A percentile compares a stretch with the other conserved stretches of the same genome.
These are phyloP conservation scores for Parmales sp. DNA, from an alignment of 108 stramenopile genomes.

Conservation along the genomic window DNA sequence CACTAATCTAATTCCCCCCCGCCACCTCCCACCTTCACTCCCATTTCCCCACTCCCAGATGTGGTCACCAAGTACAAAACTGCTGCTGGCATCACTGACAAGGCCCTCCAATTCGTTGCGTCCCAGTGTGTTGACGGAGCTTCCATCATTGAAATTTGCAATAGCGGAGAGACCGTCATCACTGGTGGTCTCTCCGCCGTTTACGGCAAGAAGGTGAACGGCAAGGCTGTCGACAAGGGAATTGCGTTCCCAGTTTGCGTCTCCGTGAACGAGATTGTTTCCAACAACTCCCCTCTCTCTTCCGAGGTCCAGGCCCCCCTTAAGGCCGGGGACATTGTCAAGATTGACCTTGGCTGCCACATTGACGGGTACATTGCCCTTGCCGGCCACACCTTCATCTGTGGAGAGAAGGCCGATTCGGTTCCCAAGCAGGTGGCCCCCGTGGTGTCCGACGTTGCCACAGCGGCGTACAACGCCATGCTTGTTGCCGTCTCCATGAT, in stretches of 20 bases:
- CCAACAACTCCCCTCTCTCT: constrained; percentile 88
- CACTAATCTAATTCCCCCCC: constrained; percentile 19
- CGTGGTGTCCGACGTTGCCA: constrained; percentile 67
- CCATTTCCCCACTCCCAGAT: constrained; percentile 27
- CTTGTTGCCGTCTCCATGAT: constrained; percentile 80
- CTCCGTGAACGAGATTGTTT: constrained; percentile 94
- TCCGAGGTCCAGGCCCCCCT: constrained; percentile 67
- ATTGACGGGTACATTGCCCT: constrained; percentile 98
- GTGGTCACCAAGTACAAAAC: constrained; percentile 98
- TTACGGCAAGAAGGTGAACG: constrained; percentile 75
- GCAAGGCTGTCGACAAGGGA: constrained; percentile 76
- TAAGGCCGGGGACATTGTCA: constrained; percentile 91
- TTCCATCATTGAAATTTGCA: constrained; percentile 81
- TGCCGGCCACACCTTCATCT: constrained; percentile 90
- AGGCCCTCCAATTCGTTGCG: constrained; percentile 76
- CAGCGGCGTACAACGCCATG: constrained; percentile 94
- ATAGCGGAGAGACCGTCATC: constrained; percentile 68
- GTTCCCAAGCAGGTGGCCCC: constrained; percentile 28
- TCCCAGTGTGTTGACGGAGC: constrained; percentile 79
- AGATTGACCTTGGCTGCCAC: constrained; percentile 98
- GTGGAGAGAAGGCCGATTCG: constrained; percentile 44
- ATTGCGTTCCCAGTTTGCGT: constrained; percentile 98
- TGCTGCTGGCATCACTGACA: constrained; percentile 94
- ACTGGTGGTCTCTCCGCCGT: constrained; percentile 48
- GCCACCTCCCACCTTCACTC: background rate